Evolutionary conservation across 208 protist genomes (phyloP).

Genomic region (Trypanosoma conorhini): DNA sequence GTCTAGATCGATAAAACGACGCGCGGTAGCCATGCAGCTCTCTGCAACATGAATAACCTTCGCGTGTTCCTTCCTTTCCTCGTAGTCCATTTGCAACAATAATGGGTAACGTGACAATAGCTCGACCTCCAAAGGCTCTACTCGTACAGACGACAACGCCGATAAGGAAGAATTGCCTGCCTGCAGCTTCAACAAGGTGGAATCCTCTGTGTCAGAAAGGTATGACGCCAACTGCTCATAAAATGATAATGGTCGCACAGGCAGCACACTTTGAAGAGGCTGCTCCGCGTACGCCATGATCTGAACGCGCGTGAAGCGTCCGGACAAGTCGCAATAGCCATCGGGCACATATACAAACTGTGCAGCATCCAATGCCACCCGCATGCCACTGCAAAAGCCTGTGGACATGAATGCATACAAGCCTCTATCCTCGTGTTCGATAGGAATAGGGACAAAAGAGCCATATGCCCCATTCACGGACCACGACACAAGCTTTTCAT

Average conservation of each 20-base stretch:
- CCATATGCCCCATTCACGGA: conserved; percentile 82
- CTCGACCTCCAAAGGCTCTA: conserved; percentile 24
- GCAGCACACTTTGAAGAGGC: conserved; percentile 47
- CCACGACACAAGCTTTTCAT: conserved; percentile 73
- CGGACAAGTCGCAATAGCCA: conserved; percentile 80
- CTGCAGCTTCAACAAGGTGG: conserved; percentile 7
- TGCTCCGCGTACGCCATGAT: conserved; percentile 45
- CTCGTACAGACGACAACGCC: conserved; percentile 12
- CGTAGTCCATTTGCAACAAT: conserved; percentile 35
- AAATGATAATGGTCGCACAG: conserved; percentile 59
- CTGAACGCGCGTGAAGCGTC: conserved; percentile 55
- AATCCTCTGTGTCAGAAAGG: conserved; percentile 72
- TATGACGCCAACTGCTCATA: conserved; percentile 83
- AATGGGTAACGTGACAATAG: conserved; percentile 59
- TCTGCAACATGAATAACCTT: conserved; percentile 81
- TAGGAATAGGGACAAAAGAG: conserved; percentile 72
- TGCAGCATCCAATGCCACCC: conserved; percentile 56
- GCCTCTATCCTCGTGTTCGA: conserved; percentile 34
- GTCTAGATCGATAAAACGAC: conserved; percentile 86
- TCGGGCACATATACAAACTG: conserved; percentile 87
- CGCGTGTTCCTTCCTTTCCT: conserved; percentile 42
- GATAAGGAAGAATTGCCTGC: conserved; percentile 12
- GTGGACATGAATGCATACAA: conserved; percentile 87
- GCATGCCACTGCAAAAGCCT: conserved; percentile 76
- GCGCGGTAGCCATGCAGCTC: conserved; percentile 87